phyloP scores from a whole-genome alignment of 2,329 filamentous ascomycete species.

The Dryadomyces quercus-mongolicae region DNA sequence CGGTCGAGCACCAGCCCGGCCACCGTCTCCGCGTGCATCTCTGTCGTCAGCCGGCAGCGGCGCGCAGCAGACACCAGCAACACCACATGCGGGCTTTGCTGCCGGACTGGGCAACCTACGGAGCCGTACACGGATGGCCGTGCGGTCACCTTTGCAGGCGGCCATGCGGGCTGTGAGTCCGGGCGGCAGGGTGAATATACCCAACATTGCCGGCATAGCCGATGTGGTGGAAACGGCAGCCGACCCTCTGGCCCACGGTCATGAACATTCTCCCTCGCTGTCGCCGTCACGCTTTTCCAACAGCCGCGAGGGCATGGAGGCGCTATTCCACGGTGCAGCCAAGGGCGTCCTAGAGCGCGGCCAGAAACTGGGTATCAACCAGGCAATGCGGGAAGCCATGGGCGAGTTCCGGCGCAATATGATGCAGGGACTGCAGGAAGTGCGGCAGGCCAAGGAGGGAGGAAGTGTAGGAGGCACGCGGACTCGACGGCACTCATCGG shows the following conservation, averaged over 20 bases:
- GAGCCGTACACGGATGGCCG: conserved; percentile 24
- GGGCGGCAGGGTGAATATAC: background rate
- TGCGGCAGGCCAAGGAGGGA: conserved; percentile 29
- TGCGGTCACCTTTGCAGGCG: conserved; percentile 28
- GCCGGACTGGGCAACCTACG: conserved; percentile 23
- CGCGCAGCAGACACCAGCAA: conserved; percentile 6
- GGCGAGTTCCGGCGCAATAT: conserved; percentile 70
- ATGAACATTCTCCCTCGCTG: background rate
- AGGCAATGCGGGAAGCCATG: conserved; percentile 68
- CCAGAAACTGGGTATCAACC: conserved; percentile 68
- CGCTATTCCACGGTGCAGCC: conserved; percentile 62
- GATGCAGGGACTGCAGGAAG: conserved; percentile 52
- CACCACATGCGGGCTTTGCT: conserved; percentile 6
- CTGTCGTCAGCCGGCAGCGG: background rate
- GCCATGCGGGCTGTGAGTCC: background rate
- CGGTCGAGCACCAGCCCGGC: conserved; percentile 24
- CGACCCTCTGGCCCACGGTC: conserved; percentile 7
- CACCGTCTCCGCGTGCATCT: conserved; percentile 3
- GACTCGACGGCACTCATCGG: background rate
- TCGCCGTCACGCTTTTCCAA: conserved; percentile 37
- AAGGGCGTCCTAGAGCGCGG: conserved; percentile 61
- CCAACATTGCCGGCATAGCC: background rate
- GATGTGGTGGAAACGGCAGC: background rate
- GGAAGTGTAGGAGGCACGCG: conserved; percentile 1
- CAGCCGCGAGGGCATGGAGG: conserved; percentile 50